Percentiles rank a stretch among this genome's conserved stretches.
Conservation (phyloP, 73 alveolate species). For the Tetrahymena borealis region DNA sequence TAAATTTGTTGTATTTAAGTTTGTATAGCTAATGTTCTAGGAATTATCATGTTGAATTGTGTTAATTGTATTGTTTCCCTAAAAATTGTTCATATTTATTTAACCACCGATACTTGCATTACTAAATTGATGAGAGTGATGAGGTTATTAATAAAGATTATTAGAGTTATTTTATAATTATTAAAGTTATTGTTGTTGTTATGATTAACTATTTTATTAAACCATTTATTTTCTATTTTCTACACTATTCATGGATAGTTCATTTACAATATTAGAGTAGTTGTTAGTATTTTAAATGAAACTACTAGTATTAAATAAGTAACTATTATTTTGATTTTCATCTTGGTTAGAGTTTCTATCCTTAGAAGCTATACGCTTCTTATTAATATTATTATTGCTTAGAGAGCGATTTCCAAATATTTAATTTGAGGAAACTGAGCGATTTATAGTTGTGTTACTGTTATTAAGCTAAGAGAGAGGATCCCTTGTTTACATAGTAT, state of each 20-base stretch:
- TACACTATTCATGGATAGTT: neutral
- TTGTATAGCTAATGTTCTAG: neutral
- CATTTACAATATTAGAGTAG: neutral
- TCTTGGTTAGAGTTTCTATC: neutral
- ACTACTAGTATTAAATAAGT: neutral
- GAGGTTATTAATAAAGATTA: neutral
- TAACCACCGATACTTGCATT: neutral
- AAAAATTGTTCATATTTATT: neutral
- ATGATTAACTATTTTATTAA: neutral
- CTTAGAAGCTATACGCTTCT: neutral
- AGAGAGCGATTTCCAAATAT: neutral
- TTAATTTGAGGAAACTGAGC: neutral
- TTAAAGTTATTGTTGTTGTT: neutral
- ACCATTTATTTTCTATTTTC: neutral
- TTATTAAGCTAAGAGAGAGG: neutral
- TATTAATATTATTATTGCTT: neutral
- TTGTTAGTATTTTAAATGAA: neutral
- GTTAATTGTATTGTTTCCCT: neutral
- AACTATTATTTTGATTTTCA: neutral
- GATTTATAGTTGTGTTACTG: neutral
- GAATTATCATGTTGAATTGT: neutral
- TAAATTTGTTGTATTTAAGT: neutral
- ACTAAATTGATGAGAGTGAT: neutral
- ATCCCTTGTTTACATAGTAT: neutral
- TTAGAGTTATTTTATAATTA: neutral